Evolutionary conservation across 352 stramenopile genomes (phyloP), one percentile per base, ranked within the genome.

Genomic region (Chrysophaeum taylorii): DNA sequence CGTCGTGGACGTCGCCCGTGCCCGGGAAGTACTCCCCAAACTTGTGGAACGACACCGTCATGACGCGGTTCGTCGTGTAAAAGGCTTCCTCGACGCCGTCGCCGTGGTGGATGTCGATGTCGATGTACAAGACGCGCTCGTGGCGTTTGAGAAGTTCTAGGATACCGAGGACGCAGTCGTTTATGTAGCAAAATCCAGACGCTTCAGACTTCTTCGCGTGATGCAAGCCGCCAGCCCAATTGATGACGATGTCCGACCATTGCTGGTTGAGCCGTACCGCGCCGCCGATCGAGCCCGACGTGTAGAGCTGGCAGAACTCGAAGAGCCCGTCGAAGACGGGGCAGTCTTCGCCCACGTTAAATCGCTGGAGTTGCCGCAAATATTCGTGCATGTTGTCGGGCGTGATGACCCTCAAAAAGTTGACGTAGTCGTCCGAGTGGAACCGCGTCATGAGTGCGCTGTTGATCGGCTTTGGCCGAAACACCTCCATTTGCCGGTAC

Each of bases 51-150:
- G 89, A 96, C 68, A 88, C 90, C 0, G 93, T 98, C 92, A 98
- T 97, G 52, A 98, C 92, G 45, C 93, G 88, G 79, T 98, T 97
- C 57, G 94, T 98, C n/a, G 88, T 90, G 84, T 99, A 99, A 76
- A 99, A 99, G n/a, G 95, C 95, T 75, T 97, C 94, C 73, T 99
- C 94, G 37, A 99, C 95, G 42, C 94, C 95, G 75, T 99, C 94
- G 36, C 93, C 95, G 80, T 99, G 95, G 81, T 99, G 95, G 75
- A 99, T 98, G 78, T 99, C 95, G 85, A 99, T 99, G 80, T 99
- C 95, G 71, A 99, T 98, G 81, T 99, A 99, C 33, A 98, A 81
- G 33, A 99, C 94, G 66, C 95, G 88, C 71, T 95, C 84, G 78
- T 98, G 92, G 63, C 85, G 86, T 81, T 99, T 98, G 27, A 99